These are phyloP conservation scores for Teratosphaeria pseudoeucalypti DNA, from an alignment of 2,329 filamentous ascomycete species.

Conservation along the genomic window DNA sequence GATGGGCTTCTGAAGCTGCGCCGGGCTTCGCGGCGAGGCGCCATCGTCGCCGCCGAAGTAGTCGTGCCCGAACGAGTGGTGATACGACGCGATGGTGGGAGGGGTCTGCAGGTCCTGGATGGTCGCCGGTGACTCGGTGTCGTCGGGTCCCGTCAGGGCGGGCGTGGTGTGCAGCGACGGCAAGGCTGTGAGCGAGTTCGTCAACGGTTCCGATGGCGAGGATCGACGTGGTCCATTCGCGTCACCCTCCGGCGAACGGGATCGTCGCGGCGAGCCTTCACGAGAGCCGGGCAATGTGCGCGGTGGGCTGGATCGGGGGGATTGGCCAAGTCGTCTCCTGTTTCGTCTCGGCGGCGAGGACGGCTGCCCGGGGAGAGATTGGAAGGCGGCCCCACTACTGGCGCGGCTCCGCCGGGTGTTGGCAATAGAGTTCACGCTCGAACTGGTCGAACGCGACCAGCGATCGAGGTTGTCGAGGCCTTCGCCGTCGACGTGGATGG, in stretches of 20 bases:
- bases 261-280: constrained; percentile 8
- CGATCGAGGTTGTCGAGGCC: constrained; percentile 43
- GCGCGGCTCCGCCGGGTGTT: constrained; percentile 29
- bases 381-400: constrained; percentile 27
- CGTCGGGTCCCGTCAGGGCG: constrained; percentile 16
- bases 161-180: constrained; percentile 25
- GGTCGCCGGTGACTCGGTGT: constrained; percentile 23
- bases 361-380: constrained; percentile 25
- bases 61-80: constrained; percentile 20
- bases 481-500: constrained; percentile 28
- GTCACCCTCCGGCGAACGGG: constrained; percentile 23
- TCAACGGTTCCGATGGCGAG: constrained; percentile 11
- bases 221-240: constrained; percentile 17
- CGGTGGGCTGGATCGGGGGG: constrained; percentile 30
- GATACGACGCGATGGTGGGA: constrained; percentile 18
- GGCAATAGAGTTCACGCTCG: constrained; percentile 33
- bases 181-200: constrained; percentile 20
- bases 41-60: constrained; percentile 13
- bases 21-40: constrained; percentile 14
- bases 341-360: constrained; percentile 23
- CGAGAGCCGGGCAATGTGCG: constrained; percentile 13
- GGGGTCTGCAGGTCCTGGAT: constrained; percentile 22
- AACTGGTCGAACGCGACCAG: constrained; percentile 48
- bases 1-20: constrained; percentile 15
- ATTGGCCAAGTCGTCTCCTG: constrained; percentile 23